Evolutionary conservation across 2,329 filamentous ascomycete species (phyloP), one percentile per base, ranked within the genome.

Genomic region (Ophiostoma piceae): DNA sequence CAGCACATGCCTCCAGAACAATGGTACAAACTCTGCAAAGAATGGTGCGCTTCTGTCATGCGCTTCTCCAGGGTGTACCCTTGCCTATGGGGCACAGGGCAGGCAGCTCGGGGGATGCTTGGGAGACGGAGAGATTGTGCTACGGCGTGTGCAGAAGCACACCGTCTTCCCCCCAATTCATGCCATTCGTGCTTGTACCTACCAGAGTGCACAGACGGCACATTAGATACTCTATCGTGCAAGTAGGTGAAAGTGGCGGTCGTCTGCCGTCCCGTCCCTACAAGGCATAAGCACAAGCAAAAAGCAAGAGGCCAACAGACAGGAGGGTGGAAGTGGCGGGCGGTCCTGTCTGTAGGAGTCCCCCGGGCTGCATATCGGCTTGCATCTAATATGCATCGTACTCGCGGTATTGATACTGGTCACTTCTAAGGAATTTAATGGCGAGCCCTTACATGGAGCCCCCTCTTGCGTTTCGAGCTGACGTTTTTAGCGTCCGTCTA

Each of bases 61-160:
- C 57, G 57, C 22, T 62, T 32, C 22, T 32, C 19, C 29, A 19
- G 60, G 22, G 14, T 64, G 60, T 35, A 22, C 47, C n/a, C n/a
- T 41, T 66, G n/a, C 14, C 60, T 37, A 11, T 39, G 16, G 62
- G 11, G 35, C 1, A 66, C 64, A 43, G n/a, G 37, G 26, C 64
- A 41, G 37, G 37, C 64, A 66, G 37, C 64, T 29, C 9, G n/a
- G 64, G 37, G 22, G 22, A 32, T 26, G 37, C 39, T 43, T 64
- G 60, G 35, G 64, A 29, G 22, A 29, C n/a, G 19, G 65, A 29
- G 54, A 64, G 29, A 65, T 64, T 67, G 69, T 70, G 65, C 66
- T 41, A 70, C 69, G 54, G 57, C 39, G 54, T 43, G 67, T 66
- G 32, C 69, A 35, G 29, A 67, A 66, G 65, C 65, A 67, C 62